Evolutionary conservation across 176 grass and related monocot species (phyloP).

Genomic region (Eleusine coracana): DNA sequence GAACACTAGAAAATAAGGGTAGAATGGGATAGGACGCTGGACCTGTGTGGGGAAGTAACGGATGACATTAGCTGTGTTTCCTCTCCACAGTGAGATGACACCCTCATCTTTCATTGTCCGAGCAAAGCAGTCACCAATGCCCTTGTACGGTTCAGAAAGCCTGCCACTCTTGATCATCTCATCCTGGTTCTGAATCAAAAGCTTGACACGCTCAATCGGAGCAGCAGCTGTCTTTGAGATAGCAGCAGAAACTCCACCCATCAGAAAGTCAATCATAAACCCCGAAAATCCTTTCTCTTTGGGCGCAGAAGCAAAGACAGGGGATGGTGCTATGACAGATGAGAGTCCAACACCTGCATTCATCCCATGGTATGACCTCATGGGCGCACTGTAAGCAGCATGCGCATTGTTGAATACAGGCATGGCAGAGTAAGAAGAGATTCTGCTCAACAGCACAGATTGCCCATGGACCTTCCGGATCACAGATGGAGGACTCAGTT

Average conservation of each 20-base stretch:
- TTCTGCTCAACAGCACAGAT: conserved; percentile 43
- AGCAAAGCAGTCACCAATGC: conserved; percentile 57
- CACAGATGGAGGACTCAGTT: conserved; percentile 36
- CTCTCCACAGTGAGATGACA: conserved; percentile 60
- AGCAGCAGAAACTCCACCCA: conserved; percentile 73
- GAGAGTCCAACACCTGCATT: conserved; percentile 18
- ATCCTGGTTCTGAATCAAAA: conserved; percentile 71
- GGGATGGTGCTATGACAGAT: conserved; percentile 39
- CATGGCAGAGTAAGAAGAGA: conserved; percentile 36
- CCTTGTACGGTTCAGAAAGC: conserved; percentile 64
- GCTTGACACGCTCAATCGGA: conserved; percentile 73
- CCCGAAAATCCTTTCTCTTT: conserved; percentile 61
- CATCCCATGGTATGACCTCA: conserved; percentile 36
- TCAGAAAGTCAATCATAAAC: conserved; percentile 65
- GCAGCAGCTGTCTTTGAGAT: conserved; percentile 70
- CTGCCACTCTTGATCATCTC: conserved; percentile 66
- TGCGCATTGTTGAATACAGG: conserved; percentile 39
- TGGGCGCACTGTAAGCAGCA: conserved; percentile 2
- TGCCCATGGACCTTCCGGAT: conserved; percentile 56
- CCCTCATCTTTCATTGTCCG: conserved; percentile 67
- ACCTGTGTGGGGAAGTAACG: conserved; percentile 79
- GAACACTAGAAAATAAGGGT: neutral
- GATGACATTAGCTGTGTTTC: conserved; percentile 75
- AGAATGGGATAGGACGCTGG: neutral
- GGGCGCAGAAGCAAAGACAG: conserved; percentile 51